Base-by-base conservation (phyloP, 257 asterid genomes). In the Solanum peruvianum region DNA sequence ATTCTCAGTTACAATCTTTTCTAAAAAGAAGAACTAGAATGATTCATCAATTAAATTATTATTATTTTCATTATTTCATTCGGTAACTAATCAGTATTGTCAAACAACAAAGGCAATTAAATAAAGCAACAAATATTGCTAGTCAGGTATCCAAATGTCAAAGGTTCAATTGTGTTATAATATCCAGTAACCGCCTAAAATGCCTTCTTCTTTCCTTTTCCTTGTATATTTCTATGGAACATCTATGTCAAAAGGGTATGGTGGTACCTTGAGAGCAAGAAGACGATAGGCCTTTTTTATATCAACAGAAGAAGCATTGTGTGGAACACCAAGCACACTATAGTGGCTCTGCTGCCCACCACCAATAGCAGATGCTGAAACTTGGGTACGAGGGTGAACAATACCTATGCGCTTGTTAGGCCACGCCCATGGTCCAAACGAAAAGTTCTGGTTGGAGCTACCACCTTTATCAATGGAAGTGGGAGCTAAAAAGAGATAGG, bases 181-280 rank as follows among this genome's bases (percentile, higher is more conserved):
- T 10, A 72, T 35, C 27, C 80, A 35, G 35, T 18, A 35, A 72
- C 45, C 1, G 2, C 39, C 39, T 44, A 77, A 42, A 75, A 23
- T 23, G 6, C 10, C 56, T 39, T 75, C 2, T 9, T 3, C 25
- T 27, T 33, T 35, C 78, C 4, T 33, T 3, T 18, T 73, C 1
- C 81, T 72, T 20, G 52, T 37, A 73, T 73, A 13, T 13, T 77
- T 8, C 39, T 27, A 44, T 0, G 31, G 0, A 8, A 42, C 1
- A 42, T 76, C 4, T 7, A 13, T 44, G 39, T 39, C 37, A 42
- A 39, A 77, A 77, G 11, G 62, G 16, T 27, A 2, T 25, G 11
- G 13, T 84, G 90, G 60, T 85, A 93, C 99, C 98, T 94, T 96
- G 91, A 92, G 98, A 82, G 98, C 98, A 84, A 96, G 99, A 85